Evolutionary conservation across 768 basidiomycete genomes (phyloP).

Genomic region (Dioszegia aurantiaca): DNA sequence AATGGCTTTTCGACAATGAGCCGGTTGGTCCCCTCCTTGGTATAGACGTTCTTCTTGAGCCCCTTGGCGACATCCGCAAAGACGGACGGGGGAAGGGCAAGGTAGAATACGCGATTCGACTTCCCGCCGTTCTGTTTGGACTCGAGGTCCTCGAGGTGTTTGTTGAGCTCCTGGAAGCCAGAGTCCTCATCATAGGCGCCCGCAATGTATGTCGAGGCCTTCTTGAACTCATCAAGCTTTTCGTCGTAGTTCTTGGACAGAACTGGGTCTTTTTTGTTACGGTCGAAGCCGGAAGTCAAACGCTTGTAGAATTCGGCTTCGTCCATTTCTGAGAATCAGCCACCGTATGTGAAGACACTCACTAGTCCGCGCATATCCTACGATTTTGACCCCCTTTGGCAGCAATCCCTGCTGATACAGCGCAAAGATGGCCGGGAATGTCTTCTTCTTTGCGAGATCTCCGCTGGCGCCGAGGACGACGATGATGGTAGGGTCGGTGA

Average conservation of each 20-base stretch:
- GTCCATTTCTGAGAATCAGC: slow-evolving; percentile 41
- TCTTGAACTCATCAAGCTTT: slow-evolving; percentile 79
- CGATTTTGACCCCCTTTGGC: slow-evolving; percentile 78
- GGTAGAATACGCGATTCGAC: slow-evolving; percentile 74
- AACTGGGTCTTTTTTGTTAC: slow-evolving; percentile 57
- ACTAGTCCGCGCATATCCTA: slow-evolving; percentile 92
- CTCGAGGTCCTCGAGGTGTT: slow-evolving; percentile 75
- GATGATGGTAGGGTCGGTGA: slow-evolving; percentile 85
- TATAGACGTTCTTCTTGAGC: slow-evolving; percentile 77
- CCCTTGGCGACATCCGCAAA: slow-evolving; percentile 85
- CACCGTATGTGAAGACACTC: slow-evolving; percentile 20
- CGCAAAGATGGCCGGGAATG: slow-evolving; percentile 89
- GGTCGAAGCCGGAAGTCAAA: slow-evolving; percentile 79
- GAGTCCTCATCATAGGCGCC: slow-evolving; percentile 83
- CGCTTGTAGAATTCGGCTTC: slow-evolving; percentile 76
- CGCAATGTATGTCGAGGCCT: slow-evolving; percentile 72
- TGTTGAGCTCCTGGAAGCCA: slow-evolving; percentile 73
- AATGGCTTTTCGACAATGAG: slow-evolving; percentile 99
- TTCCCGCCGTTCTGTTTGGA: slow-evolving; percentile 59
- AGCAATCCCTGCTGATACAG: slow-evolving; percentile 77
- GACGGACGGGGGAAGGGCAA: slow-evolving; percentile 94
- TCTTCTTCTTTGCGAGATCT: slow-evolving; percentile 99
- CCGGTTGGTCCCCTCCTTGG: slow-evolving; percentile 71
- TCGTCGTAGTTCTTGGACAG: slow-evolving; percentile 55
- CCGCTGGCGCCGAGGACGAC: slow-evolving; percentile 93